Base-by-base conservation (phyloP, 257 asterid species). In the Solanum piurae region DNA sequence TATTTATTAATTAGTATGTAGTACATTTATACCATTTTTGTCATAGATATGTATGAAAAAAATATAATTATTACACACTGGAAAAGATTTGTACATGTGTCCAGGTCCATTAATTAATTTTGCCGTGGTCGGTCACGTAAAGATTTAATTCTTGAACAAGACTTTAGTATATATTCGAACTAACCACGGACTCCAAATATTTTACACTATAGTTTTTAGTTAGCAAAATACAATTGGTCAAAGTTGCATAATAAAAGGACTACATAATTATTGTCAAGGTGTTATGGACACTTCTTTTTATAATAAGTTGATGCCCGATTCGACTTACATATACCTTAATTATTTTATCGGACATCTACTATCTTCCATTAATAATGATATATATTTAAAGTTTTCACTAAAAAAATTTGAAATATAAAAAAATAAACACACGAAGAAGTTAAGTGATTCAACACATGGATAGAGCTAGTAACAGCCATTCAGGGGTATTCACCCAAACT, bases 81-180 rank as follows among this genome's bases (percentile, higher is more conserved):
- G 20, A 13, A 4, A 27, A 11, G 29, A 14, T 4, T 9, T 38
- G 86, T 40, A 25, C 85, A 37, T 52, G 27, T 79, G 73, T 31
- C 49, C 21, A 36, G 3, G 33, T 71, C 82, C 88, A 89, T 83
- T 37, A 14, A 52, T 7, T 27, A 72, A 29, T 85, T 85, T 87
- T 89, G 90, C 37, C 93, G 91, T 88, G 93, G 93, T 87, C 93
- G 92, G 93, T 68, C 86, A 83, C 89, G 58, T 42, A 85, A 90
- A 49, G 25, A 72, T 89, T 86, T 68, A 82, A 83, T 86, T 76
- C 42, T 10, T 85, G 80, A 37, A 29, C 46, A 86, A 86, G 40
- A 87, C 60, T 33, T 11, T 66, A 40, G 46, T 44, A 36, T 85
- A 77, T 85, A 86, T 52, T 87, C 8, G 89, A 55, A 89, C 87